Percentiles rank a stretch among this genome's conserved stretches.
Conservation (phyloP, 2,329 filamentous ascomycete species). For the Hypocrella siamensis region DNA sequence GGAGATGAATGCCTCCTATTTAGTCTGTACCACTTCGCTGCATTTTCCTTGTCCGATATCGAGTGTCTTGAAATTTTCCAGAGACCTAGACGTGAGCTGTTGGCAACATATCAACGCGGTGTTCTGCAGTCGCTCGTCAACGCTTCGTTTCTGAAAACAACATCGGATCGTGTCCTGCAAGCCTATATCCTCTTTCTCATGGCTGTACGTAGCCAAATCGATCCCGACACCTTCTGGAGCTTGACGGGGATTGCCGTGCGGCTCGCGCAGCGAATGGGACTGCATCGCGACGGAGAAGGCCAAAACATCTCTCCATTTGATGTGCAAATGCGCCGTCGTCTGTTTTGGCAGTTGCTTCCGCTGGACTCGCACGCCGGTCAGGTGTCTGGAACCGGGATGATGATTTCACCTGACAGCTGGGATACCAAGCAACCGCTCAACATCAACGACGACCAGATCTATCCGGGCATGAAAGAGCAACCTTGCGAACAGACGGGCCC, state of each 20-base stretch:
- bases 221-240: slow-evolving; percentile 32
- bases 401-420: slow-evolving; percentile 8
- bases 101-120: slow-evolving; percentile 22
- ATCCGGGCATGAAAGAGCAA: slow-evolving; percentile 16
- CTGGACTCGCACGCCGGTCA: slow-evolving; percentile 14
- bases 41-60: slow-evolving; percentile 23
- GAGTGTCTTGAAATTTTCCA: slow-evolving; percentile 22
- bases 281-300: slow-evolving; percentile 29
- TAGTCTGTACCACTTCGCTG: slow-evolving; percentile 23
- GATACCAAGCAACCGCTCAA: slow-evolving; percentile 19
- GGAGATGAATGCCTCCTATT: slow-evolving; percentile 24
- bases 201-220: slow-evolving; percentile 19
- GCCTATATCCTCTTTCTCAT: slow-evolving; percentile 32
- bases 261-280: slow-evolving; percentile 35
- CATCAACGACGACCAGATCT: slow-evolving; percentile 21
- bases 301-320: slow-evolving; percentile 24
- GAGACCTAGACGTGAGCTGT: slow-evolving; percentile 17
- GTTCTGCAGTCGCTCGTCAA: slow-evolving; percentile 31
- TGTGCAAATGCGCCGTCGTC: slow-evolving; percentile 35
- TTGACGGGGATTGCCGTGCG: slow-evolving; percentile 32
- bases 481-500: slow-evolving; percentile 12
- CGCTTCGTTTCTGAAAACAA: slow-evolving; percentile 32
- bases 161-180: slow-evolving; percentile 36
- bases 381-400: slow-evolving; percentile 11
- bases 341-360: slow-evolving; percentile 38